phyloP scores from a whole-genome alignment of 306 rosid species.

The Quercus wislizeni region DNA sequence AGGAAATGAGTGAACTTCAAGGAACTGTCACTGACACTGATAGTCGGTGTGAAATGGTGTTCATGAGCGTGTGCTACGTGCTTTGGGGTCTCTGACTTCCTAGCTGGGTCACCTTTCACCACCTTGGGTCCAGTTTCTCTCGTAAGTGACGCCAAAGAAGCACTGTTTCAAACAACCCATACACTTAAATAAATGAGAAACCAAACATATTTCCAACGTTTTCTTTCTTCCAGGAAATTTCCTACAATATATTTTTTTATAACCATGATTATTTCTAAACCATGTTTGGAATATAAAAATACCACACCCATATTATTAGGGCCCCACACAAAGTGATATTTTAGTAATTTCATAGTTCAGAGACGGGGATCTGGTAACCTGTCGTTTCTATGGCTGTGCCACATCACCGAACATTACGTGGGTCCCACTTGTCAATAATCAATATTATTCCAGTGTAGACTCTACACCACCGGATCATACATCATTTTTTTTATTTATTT shows the following conservation, averaged over 20 bases:
- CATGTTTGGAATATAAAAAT: too few relatives aligned
- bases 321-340: not conserved
- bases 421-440: not conserved
- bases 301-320: not conserved
- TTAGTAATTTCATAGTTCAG: not conserved
- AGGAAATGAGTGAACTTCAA: conserved; percentile 88
- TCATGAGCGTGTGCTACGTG: conserved; percentile 34
- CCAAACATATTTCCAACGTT: too few relatives aligned
- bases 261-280: too few relatives aligned
- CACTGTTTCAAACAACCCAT: conserved; percentile 35
- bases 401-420: not conserved
- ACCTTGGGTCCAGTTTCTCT: conserved; percentile 90
- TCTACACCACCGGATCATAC: not conserved
- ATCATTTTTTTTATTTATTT: too few relatives aligned
- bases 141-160: conserved; percentile 85
- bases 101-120: conserved; percentile 82
- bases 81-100: conserved; percentile 33
- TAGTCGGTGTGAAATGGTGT: conserved; percentile 48
- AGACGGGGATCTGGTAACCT: conserved; percentile 2
- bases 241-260: not conserved
- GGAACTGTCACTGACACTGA: conserved; percentile 77
- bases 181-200: too few relatives aligned
- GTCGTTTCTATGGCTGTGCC: not conserved
- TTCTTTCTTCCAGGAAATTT: not conserved
- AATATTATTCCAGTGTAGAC: not conserved